phyloP scores from a whole-genome alignment of 495 filamentous ascomycete species.

The Aspergillus carlsbadensis region DNA sequence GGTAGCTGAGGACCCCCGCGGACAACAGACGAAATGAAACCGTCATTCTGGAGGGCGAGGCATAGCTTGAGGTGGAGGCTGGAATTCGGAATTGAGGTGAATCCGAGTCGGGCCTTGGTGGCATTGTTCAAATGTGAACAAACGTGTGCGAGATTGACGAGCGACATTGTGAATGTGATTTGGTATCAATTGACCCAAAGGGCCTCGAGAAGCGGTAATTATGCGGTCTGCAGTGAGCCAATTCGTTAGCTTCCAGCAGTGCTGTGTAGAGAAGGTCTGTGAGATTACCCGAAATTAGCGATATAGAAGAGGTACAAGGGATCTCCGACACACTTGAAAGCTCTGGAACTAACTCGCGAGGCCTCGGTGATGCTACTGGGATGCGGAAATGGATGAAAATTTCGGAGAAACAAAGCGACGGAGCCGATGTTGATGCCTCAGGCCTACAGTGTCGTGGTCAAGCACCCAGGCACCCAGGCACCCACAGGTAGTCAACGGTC shows the following conservation, averaged over 20 bases:
- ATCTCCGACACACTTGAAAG: neutral
- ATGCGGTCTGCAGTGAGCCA: neutral
- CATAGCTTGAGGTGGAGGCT: constrained; percentile 76
- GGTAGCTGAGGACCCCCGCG: constrained; percentile 71
- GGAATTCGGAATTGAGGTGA: constrained; percentile 81
- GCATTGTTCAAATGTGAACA: constrained; percentile 96
- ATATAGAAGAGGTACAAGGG: neutral
- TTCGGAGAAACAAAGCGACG: constrained; percentile 43
- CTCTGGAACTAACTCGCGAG: neutral
- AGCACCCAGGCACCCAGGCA: neutral
- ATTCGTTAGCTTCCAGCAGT: neutral
- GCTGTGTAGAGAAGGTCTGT: neutral
- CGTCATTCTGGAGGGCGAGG: constrained; percentile 75
- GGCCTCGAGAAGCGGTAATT: constrained; percentile 2
- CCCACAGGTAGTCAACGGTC: constrained; percentile 15
- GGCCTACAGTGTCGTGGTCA: too few relatives aligned
- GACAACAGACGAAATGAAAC: constrained; percentile 79
- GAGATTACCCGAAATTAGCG: neutral
- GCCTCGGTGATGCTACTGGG: constrained; percentile 15
- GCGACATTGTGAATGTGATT: constrained; percentile 64
- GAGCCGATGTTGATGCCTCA: constrained; percentile 7
- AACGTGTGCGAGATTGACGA: constrained; percentile 74
- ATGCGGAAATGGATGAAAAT: constrained; percentile 36
- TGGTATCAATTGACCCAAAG: constrained; percentile 25
- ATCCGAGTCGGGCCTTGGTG: constrained; percentile 76